Conservation (phyloP, 2,329 filamentous ascomycete species). For the Zelopaecilomyces penicillatus region DNA sequence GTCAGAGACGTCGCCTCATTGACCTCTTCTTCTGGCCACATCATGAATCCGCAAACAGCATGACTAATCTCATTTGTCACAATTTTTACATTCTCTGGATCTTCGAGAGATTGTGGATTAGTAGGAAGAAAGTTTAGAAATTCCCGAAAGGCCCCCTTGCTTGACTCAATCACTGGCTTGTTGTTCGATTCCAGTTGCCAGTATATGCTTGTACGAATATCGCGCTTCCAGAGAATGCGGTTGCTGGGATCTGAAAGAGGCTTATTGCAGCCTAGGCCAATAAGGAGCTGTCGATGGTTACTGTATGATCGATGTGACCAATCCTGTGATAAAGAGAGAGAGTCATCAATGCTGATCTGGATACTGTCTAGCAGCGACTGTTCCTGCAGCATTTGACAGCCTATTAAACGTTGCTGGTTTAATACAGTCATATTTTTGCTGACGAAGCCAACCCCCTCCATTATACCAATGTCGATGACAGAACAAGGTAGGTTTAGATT, state of each 20-base stretch:
- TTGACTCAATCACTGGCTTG: background rate
- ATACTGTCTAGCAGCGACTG: background rate
- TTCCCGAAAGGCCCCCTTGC: slow-evolving; percentile 7
- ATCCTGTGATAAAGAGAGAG: background rate
- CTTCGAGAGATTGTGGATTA: slow-evolving; percentile 5
- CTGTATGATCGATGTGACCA: background rate
- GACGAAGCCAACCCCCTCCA: slow-evolving; percentile 3
- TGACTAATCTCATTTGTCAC: slow-evolving; percentile 8
- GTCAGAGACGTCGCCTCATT: slow-evolving; percentile 6
- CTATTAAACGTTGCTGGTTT: background rate
- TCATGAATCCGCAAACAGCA: slow-evolving; percentile 8
- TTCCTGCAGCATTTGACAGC: background rate
- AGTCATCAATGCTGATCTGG: background rate
- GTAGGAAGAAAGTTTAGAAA: slow-evolving; percentile 6
- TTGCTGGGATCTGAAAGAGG: slow-evolving; percentile 2
- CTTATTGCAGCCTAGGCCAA: slow-evolving; percentile 8
- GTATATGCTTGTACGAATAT: slow-evolving; percentile 3
- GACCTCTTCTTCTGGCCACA: slow-evolving; percentile 5
- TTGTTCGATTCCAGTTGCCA: background rate
- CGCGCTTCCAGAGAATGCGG: slow-evolving; percentile 1
- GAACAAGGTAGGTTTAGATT: slow-evolving; percentile 5
- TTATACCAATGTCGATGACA: slow-evolving; percentile 5
- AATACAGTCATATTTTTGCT: background rate
- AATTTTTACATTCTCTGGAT: background rate
- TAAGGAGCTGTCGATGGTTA: background rate